Evolutionary conservation across 73 alveolate species (phyloP).

Genomic region (Paramecium tetraurelia): DNA sequence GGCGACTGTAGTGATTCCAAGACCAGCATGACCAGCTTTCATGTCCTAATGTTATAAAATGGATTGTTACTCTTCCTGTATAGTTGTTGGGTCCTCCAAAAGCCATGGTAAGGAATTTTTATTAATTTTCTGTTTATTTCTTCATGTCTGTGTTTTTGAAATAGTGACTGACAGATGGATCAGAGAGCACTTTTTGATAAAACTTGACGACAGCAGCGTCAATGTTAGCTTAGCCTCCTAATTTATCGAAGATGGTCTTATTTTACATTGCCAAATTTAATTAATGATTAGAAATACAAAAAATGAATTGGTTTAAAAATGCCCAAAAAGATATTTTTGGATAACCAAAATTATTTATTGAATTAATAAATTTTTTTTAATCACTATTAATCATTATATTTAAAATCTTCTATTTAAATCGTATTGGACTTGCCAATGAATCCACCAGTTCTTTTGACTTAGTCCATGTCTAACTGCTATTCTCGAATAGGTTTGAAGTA

Average conservation of each 20-base stretch:
- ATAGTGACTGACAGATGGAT: conserved; percentile 68
- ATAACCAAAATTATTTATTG: neutral
- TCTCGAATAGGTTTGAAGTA: neutral
- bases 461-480: neutral
- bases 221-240: conserved; percentile 71
- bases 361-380: neutral
- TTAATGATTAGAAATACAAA: neutral
- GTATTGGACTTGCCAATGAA: neutral
- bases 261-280: conserved; percentile 30
- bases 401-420: neutral
- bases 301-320: neutral
- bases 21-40: conserved; percentile 72
- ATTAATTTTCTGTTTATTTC: conserved; percentile 51
- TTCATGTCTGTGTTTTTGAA: conserved; percentile 71
- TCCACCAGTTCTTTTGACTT: neutral
- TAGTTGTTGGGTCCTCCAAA: conserved; percentile 73
- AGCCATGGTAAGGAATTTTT: conserved; percentile 65
- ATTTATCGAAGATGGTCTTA: conserved; percentile 69
- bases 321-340: neutral
- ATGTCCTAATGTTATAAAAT: conserved; percentile 28
- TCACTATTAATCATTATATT: neutral
- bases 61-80: neutral
- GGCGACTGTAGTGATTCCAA: conserved; percentile 62
- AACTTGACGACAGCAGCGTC: conserved; percentile 69
- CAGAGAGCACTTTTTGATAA: conserved; percentile 67